Evolutionary conservation across 495 filamentous ascomycete genomes (phyloP).

Genomic region (Terfezia boudieri): DNA sequence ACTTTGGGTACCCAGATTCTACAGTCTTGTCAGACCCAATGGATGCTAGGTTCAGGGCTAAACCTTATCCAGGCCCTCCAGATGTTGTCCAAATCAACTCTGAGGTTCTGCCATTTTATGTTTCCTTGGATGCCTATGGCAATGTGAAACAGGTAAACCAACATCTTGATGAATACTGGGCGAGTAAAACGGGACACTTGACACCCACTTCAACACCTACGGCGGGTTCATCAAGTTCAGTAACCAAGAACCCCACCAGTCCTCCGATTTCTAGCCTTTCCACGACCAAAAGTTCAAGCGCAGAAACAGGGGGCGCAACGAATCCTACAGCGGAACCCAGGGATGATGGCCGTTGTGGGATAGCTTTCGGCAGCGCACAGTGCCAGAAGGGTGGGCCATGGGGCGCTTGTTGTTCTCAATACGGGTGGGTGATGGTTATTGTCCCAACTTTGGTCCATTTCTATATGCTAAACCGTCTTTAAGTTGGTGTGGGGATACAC

Average conservation of each 20-base stretch:
- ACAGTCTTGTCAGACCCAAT: constrained; percentile 22
- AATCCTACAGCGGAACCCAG: neutral
- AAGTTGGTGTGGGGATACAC: neutral
- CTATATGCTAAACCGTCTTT: neutral
- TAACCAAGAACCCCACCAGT: neutral
- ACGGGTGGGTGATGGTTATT: neutral
- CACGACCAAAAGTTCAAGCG: neutral
- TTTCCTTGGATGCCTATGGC: neutral
- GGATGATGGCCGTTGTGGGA: neutral
- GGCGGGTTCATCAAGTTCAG: neutral
- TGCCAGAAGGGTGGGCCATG: neutral
- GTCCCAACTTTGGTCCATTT: neutral
- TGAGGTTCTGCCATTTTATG: neutral
- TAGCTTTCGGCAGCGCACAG: neutral
- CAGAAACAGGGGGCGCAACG: neutral
- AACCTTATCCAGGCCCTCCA: constrained; percentile 4
- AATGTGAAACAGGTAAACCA: neutral
- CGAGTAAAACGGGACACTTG: neutral
- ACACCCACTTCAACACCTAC: neutral
- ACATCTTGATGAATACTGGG: neutral
- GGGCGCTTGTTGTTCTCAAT: neutral
- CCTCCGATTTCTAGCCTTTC: neutral
- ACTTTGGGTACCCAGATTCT: constrained; percentile 28
- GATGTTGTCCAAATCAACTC: neutral
- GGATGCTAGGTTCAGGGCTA: constrained; percentile 17